A percentile compares a stretch with the other conserved stretches of the same genome.
Evolutionary conservation across 2,329 filamentous ascomycete species (phyloP).

Genomic region (Penicillium brasilianum): DNA sequence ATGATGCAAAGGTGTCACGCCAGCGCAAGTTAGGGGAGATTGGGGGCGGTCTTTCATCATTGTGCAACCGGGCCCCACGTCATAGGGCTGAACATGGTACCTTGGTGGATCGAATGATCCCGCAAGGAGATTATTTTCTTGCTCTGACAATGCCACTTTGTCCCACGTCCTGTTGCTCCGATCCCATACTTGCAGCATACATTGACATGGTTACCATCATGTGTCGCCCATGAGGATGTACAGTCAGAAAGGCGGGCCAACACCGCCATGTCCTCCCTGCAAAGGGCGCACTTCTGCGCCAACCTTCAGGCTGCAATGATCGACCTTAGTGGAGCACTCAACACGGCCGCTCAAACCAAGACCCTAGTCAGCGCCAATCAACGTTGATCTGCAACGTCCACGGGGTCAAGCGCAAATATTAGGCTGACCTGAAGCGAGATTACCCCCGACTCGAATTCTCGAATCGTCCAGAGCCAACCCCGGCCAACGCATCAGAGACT

Average conservation of each 20-base stretch:
- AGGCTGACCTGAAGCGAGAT: neutral
- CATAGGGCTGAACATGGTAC: conserved; percentile 30
- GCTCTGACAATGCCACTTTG: neutral
- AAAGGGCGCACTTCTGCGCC: neutral
- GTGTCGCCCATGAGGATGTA: neutral
- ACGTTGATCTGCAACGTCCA: neutral
- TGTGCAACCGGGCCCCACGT: conserved; percentile 23
- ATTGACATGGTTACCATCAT: neutral
- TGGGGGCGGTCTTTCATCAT: conserved; percentile 3
- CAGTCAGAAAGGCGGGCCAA: neutral
- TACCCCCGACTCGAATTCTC: neutral
- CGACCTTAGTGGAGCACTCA: neutral
- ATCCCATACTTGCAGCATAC: neutral
- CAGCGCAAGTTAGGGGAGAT: neutral
- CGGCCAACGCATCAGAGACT: conserved; percentile 2
- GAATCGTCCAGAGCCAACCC: neutral
- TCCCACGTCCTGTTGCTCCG: neutral
- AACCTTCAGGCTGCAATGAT: conserved; percentile 4
- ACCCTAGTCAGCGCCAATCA: neutral
- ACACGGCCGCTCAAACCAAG: neutral
- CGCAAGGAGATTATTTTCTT: conserved; percentile 4
- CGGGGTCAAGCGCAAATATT: neutral
- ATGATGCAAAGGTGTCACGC: neutral
- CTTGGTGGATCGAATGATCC: conserved; percentile 1
- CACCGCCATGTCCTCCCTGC: neutral